These are phyloP conservation scores for Pichia thaimueangensis DNA, from an alignment of 805 yeast species.

Conservation along the genomic window DNA sequence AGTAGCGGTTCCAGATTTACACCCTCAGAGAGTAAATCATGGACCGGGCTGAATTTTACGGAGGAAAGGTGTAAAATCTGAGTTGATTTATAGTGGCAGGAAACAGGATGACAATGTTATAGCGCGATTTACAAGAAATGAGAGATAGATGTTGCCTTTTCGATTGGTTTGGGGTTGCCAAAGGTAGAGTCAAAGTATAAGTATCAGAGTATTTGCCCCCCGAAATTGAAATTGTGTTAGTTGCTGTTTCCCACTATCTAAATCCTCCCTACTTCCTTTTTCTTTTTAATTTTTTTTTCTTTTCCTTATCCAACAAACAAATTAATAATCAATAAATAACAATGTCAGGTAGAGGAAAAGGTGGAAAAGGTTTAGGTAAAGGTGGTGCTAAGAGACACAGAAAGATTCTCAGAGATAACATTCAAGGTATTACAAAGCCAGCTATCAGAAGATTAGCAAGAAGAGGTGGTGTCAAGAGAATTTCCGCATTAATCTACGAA, in stretches of 20 bases:
- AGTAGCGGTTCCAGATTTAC: not conserved
- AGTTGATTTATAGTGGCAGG: not conserved
- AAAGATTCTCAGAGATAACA: conserved; percentile 98
- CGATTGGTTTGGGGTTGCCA: no score
- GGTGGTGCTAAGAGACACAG: conserved; percentile 99
- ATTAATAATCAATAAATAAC: conserved; percentile 20
- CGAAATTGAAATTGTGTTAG: not conserved
- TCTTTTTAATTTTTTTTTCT: not conserved
- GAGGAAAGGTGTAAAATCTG: no score
- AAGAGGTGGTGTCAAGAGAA: conserved; percentile 99
- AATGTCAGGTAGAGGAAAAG: conserved; percentile 99
- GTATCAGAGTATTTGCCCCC: not conserved
- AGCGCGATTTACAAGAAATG: no score
- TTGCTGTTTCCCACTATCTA: no score
- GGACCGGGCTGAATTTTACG: not conserved
- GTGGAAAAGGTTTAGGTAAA: conserved; percentile 99
- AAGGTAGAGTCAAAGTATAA: not conserved
- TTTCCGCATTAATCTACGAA: conserved; percentile 96
- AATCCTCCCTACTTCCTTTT: no score
- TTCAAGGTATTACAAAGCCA: conserved; percentile 99
- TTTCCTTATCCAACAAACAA: not conserved
- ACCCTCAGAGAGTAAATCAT: not conserved
- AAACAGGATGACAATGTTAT: no score
- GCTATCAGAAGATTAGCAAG: conserved; percentile 99
- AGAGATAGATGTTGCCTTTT: no score